Evolutionary conservation across 108 stramenopile genomes (phyloP), one percentile per base, ranked within the genome.

Genomic region (Skeletonema marinoi): DNA sequence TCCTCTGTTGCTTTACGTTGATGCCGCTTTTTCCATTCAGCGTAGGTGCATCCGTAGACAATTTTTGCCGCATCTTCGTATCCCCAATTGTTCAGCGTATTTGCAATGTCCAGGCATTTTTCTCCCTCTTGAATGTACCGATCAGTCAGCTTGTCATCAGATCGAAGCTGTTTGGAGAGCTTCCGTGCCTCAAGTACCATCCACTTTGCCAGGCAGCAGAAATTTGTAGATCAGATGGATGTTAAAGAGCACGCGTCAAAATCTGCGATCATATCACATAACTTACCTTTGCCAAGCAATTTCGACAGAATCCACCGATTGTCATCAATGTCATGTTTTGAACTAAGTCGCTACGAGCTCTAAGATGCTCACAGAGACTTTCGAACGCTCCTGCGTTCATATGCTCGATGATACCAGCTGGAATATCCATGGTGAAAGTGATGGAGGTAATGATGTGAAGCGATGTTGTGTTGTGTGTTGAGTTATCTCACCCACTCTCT

Each of bases 331-430:
- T 77, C 65, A 97, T 93, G 75, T 97, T 97, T 60, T 83, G 86
- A 5, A 95, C 94, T 68, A 77, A 67, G 63, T 92, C 91, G 62
- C 88, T 88, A 14, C 91, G 87, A 17, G 83, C 84, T 69, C 71
- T 76, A 1, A 95, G 80, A 76, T 95, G 94, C 11, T 70, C 39
- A 60, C 89, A 90, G 16, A 95, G 73, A 21, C 70, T 67, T 58
- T 77, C 71, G 66, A 93, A 95, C 13, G 94, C 92, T 10, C 94
- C 92, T 2, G 94, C 91, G 71, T 89, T 88, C 78, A 93, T 69
- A 61, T 81, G 60, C 81, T 71, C 75, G 66, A 80, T 63, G 30
- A 85, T 73, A 60, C 29, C 69, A 70, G 38, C 62, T 32, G 81
- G 70, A 32, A 71, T 70, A 46, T 46, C 44, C 31, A 70, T 42